Evolutionary conservation across 176 grass and related monocot genomes (phyloP).

Genomic region (Eragrostis curvula): DNA sequence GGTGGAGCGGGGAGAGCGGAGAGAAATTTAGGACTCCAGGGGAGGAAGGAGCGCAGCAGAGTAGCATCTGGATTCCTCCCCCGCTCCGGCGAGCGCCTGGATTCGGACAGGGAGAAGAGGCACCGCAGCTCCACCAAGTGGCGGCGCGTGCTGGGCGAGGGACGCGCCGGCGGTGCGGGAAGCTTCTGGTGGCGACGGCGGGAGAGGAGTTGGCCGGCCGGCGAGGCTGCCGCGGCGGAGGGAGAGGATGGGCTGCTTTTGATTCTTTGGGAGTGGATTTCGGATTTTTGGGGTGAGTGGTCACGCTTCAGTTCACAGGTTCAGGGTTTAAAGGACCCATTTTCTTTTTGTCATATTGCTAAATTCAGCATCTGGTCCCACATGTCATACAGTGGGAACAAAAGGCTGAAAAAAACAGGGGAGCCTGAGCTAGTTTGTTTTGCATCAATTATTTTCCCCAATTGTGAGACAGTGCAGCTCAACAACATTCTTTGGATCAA

Average conservation of each 20-base stretch:
- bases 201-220: background rate
- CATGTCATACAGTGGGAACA: too few relatives aligned
- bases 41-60: slow-evolving; percentile 41
- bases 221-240: background rate
- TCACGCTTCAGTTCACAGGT: background rate
- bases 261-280: background rate
- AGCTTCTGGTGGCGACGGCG: background rate
- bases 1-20: slow-evolving; percentile 19
- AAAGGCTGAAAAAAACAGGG: too few relatives aligned
- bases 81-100: background rate
- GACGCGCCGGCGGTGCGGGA: background rate
- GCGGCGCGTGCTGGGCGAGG: background rate
- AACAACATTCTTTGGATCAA: too few relatives aligned
- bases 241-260: background rate
- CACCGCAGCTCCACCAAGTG: background rate
- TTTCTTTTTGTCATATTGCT: background rate
- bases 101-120: background rate
- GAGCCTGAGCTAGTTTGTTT: too few relatives aligned
- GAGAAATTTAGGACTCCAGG: slow-evolving; percentile 35
- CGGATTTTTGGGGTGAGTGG: too few relatives aligned
- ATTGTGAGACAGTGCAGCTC: too few relatives aligned
- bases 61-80: slow-evolving; percentile 47
- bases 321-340: background rate
- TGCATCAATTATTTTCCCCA: too few relatives aligned
- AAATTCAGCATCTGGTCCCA: background rate